phyloP scores from a whole-genome alignment of 768 basidiomycete genomes.

The Trametes punicea region DNA sequence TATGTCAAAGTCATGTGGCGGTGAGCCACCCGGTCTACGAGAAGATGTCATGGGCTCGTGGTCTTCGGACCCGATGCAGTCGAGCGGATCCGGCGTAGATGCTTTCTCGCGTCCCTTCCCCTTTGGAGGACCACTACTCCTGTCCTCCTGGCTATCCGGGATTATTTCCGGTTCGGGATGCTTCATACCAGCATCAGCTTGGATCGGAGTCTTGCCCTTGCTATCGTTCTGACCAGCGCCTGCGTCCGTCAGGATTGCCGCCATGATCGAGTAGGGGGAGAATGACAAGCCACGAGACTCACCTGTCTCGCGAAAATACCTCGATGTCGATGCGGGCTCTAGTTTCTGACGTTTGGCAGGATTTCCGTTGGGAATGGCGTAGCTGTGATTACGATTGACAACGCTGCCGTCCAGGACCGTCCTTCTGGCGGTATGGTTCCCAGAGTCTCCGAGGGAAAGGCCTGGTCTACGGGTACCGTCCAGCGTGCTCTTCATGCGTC shows the following conservation, averaged over 20 bases:
- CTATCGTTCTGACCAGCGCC: background rate
- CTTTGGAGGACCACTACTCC: background rate
- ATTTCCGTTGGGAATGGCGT: background rate
- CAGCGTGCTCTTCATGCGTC: background rate
- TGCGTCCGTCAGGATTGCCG: background rate
- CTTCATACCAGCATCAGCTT: background rate
- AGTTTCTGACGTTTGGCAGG: conserved; percentile 6
- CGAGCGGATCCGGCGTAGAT: conserved; percentile 14
- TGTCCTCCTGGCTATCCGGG: conserved; percentile 7
- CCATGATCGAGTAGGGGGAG: background rate
- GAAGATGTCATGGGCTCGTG: background rate
- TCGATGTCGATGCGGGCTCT: background rate
- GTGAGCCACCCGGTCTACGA: background rate
- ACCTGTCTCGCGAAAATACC: background rate
- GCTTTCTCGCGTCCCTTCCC: background rate
- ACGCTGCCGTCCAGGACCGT: background rate
- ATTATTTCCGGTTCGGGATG: background rate
- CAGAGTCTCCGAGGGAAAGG: background rate
- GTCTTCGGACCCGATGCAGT: background rate
- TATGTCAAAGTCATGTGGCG: background rate
- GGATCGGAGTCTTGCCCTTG: background rate
- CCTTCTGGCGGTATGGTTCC: background rate
- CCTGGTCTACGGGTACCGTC: background rate
- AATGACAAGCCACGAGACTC: background rate
- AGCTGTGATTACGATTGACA: background rate